Evolutionary conservation across 257 asterid genomes (phyloP).

Genomic region (Osmanthus fragrans): DNA sequence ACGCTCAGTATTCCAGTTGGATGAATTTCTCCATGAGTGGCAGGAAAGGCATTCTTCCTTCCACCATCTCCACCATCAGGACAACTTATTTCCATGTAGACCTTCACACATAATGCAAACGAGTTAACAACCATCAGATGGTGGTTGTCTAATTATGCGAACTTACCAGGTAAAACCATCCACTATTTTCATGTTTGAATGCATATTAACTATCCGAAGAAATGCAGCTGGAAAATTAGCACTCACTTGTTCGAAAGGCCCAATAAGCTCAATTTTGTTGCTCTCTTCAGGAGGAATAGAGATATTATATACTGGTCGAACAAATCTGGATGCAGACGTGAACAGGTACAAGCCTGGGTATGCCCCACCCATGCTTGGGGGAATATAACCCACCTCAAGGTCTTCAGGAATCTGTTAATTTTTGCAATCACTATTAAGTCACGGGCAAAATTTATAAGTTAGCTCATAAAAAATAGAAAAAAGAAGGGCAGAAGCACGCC

Average conservation of each 20-base stretch:
- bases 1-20: conserved; percentile 94
- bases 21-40: conserved; percentile 94
- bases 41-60: conserved; percentile 70
- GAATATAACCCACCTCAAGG: conserved; percentile 95
- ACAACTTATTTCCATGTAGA: conserved; percentile 95
- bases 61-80: conserved; percentile 67
- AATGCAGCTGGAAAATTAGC: conserved; percentile 12
- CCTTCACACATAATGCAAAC: conserved; percentile 44
- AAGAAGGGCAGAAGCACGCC: conserved; percentile 46
- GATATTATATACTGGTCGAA: conserved; percentile 85
- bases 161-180: not conserved
- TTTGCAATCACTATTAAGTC: conserved; percentile 6
- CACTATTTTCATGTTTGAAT: not conserved
- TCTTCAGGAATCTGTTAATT: conserved; percentile 82
- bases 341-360: conserved; percentile 85
- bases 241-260: conserved; percentile 88
- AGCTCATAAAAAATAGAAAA: not conserved
- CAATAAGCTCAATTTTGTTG: conserved; percentile 77
- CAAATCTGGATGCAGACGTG: conserved; percentile 89
- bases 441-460: not conserved
- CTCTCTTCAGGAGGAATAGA: conserved; percentile 42
- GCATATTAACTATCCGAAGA: conserved; percentile 6
- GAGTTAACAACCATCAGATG: conserved; percentile 20
- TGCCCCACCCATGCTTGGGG: conserved; percentile 90
- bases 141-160: conserved; percentile 18